A percentile compares a stretch with the other conserved stretches of the same genome.
These are phyloP conservation scores for Pilaira anomala DNA, from an alignment of 192 early-diverging fungal genomes.

Conservation along the genomic window DNA sequence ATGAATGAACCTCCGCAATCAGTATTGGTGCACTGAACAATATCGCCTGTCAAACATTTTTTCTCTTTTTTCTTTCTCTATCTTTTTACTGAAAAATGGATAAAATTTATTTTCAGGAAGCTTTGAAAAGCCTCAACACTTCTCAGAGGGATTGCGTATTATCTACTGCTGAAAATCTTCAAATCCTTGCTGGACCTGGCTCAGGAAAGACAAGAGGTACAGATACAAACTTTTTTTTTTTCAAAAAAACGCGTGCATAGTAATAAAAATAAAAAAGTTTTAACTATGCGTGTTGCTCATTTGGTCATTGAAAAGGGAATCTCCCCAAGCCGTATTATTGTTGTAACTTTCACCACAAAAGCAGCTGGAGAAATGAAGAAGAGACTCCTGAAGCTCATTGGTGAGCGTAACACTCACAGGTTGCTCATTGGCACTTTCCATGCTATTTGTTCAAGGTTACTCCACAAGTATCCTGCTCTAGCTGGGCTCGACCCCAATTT, in stretches of 20 bases:
- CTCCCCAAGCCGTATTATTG: conserved; percentile 10
- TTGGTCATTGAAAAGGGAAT: conserved; percentile 8
- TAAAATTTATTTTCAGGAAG: background rate
- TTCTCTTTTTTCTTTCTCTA: too few species aligned
- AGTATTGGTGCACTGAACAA: too few species aligned
- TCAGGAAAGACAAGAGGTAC: conserved; percentile 32
- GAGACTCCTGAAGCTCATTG: conserved; percentile 3
- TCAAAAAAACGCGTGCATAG: background rate
- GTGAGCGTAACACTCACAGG: background rate
- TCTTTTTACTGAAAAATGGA: too few species aligned
- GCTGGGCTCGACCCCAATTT: conserved; percentile 8
- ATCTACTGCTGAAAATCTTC: conserved; percentile 4
- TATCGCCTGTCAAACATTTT: too few species aligned
- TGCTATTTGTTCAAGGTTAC: background rate
- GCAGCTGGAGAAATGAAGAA: conserved; percentile 27
- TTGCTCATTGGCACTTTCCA: conserved; percentile 27
- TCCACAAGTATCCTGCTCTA: background rate
- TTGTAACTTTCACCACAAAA: conserved; percentile 32
- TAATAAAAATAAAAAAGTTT: background rate
- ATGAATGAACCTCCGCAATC: too few species aligned
- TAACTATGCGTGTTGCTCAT: conserved; percentile 25
- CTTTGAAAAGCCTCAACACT: background rate
- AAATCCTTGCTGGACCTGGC: conserved; percentile 28
- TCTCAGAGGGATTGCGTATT: background rate
- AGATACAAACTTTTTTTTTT: too few species aligned